Base-by-base conservation (phyloP, 2,329 filamentous ascomycete genomes). In the Ascochyta clinopodiicola region DNA sequence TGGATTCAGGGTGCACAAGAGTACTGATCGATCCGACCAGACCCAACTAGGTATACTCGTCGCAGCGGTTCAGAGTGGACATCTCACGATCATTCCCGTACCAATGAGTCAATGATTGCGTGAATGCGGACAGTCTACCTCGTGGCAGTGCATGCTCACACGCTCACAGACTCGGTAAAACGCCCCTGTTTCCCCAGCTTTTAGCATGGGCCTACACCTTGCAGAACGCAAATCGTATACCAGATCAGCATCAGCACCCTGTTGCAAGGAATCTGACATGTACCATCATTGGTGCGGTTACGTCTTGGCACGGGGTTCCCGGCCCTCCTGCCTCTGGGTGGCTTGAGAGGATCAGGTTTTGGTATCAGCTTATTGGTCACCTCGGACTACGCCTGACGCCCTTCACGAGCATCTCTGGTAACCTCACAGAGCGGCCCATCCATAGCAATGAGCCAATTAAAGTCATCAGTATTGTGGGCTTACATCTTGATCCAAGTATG, bases 311-410 rank as follows among this genome's bases (percentile, higher is more conserved):
- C 62, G 59, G 64, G 39, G 57, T 60, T 51, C 45, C 56, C 64
- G 63, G 63, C 46, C 64, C 63, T 68, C 51, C 53, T 64, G 53
- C 63, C 61, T 58, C 50, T 54, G 54, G 57, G 57, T 62, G 61
- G 64, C 64, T 64, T 59, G 44, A 44, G 54, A 44, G 47, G 38
- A 55, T 17, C 29, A 35, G 46, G 46, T 52, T 51, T 56, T 58
- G 54, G 51, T 58, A 44, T 13, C 19, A 49, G 48, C 37, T 52
- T 44, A 68, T 61, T 68, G 64, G 64, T 38, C 36, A 56, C 38
- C 43, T 44, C 36, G 37, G 29, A 42, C 40, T 49, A 51, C 44
- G 55, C 59, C 50, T 51, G 58, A 56, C 61, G 53, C 34, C 42
- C 37, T 24, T 58, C 51, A 56, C 57, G 54, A 36, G 31, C 54